These are phyloP conservation scores for Cocos nucifera DNA, from an alignment of 176 grass and related monocot species.

Conservation along the genomic window DNA sequence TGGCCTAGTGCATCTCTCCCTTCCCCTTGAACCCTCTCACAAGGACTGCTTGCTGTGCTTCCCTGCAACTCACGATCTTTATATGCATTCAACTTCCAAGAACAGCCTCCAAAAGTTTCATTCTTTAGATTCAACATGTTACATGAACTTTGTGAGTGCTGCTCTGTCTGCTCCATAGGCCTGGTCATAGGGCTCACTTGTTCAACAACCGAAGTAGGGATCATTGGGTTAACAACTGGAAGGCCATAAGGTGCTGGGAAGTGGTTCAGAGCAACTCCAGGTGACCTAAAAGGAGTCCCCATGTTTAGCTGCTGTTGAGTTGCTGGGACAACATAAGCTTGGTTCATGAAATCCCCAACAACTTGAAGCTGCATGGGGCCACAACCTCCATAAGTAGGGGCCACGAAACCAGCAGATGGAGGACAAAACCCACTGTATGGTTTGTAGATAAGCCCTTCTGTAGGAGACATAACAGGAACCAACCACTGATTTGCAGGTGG, in stretches of 20 bases:
- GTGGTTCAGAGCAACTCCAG: constrained; percentile 39
- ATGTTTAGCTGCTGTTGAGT: constrained; percentile 49
- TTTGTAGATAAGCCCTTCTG: constrained; percentile 89
- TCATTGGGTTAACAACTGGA: constrained; percentile 37
- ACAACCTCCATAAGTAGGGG: constrained; percentile 52
- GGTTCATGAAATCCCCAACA: constrained; percentile 51
- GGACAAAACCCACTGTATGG: constrained; percentile 63
- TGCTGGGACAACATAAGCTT: constrained; percentile 37
- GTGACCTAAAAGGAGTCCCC: constrained; percentile 24
- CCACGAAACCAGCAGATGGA: constrained; percentile 57
- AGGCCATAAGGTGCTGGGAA: constrained; percentile 54
- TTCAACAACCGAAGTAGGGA: constrained; percentile 41
- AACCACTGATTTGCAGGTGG: constrained; percentile 69
- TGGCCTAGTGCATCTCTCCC: constrained; percentile 23
- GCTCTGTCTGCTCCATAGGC: constrained; percentile 29
- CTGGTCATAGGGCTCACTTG: constrained; percentile 33
- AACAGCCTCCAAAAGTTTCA: constrained; percentile 30
- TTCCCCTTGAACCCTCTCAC: constrained; percentile 26
- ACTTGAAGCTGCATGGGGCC: constrained; percentile 37
- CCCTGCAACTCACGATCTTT: constrained; percentile 66
- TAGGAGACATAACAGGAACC: constrained; percentile 80
- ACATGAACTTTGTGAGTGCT: constrained; percentile 43
- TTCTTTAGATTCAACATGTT: constrained; percentile 44
- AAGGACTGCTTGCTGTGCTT: constrained; percentile 62
- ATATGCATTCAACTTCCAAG: constrained; percentile 46